These are phyloP conservation scores for Ricinus communis DNA, from an alignment of 345 rosid species.

Conservation along the genomic window DNA sequence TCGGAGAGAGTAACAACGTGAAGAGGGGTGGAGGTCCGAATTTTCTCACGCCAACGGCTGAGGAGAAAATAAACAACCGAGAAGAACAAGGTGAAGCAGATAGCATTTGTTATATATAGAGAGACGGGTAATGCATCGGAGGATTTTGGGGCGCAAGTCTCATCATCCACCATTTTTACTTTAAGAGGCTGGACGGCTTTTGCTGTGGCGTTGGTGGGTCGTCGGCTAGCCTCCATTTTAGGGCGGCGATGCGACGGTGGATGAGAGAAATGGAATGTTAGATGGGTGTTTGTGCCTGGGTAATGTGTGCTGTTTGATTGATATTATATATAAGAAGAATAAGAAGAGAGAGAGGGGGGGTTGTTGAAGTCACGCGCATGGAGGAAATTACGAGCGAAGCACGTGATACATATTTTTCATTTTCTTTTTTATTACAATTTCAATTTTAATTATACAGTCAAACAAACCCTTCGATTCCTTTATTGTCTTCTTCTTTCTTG, in stretches of 20 bases:
- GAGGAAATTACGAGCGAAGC: too few species aligned
- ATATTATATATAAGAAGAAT: too few species aligned
- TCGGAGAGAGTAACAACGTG: conserved; percentile 34
- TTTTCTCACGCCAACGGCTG: conserved; percentile 45
- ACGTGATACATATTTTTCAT: too few species aligned
- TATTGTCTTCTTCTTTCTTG: too few species aligned
- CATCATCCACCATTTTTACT: conserved; percentile 6
- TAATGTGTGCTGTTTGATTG: too few species aligned
- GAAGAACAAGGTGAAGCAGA: conserved; percentile 37
- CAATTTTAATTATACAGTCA: too few species aligned
- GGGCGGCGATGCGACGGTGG: conserved; percentile 9
- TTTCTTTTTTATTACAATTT: too few species aligned
- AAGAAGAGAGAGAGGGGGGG: too few species aligned
- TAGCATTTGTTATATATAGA: conserved; percentile 30
- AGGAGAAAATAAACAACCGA: conserved; percentile 39
- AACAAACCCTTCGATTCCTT: too few species aligned
- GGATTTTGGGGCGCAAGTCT: not conserved
- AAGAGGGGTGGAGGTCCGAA: conserved; percentile 40
- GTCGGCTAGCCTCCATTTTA: conserved; percentile 30
- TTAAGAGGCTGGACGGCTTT: not conserved
- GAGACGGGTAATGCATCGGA: conserved; percentile 20
- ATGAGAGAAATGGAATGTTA: not conserved
- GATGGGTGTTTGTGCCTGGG: too few species aligned
- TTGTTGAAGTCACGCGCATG: too few species aligned
- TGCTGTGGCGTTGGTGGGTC: too few species aligned